Evolutionary conservation across 2,329 filamentous ascomycete genomes (phyloP).

Genomic region (Aspergillus melleus): DNA sequence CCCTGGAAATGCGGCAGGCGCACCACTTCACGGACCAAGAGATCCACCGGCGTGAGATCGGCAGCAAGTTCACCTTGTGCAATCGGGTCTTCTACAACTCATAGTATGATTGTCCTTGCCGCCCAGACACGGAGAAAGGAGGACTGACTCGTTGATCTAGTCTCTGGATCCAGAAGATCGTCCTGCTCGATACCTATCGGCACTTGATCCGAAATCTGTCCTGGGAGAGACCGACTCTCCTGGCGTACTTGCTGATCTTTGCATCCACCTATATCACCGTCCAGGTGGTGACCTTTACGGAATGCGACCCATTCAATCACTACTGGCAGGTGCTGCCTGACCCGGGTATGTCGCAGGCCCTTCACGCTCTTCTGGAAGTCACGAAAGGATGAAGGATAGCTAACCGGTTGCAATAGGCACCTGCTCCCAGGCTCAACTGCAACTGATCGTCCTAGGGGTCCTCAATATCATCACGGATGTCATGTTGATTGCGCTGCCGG

Average conservation of each 20-base stretch:
- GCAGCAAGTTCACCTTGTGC: slow-evolving; percentile 1
- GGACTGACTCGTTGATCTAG: not conserved
- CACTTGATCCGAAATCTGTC: slow-evolving; percentile 3
- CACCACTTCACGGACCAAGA: slow-evolving; percentile 2
- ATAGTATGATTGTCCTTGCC: not conserved
- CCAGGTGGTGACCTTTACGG: slow-evolving; percentile 3
- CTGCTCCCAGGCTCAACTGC: slow-evolving; percentile 1
- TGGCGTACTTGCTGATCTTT: not conserved
- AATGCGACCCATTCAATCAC: slow-evolving; percentile 7
- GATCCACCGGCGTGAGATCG: slow-evolving; percentile 1
- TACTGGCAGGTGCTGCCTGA: slow-evolving; percentile 5
- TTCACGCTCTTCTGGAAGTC: not conserved
- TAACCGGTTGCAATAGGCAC: not conserved
- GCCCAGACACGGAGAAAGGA: not conserved
- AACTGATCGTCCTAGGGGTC: slow-evolving; percentile 1
- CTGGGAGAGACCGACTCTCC: slow-evolving; percentile 1
- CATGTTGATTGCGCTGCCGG: slow-evolving; percentile 2
- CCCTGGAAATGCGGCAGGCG: not conserved
- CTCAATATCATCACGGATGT: slow-evolving; percentile 3
- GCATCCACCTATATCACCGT: not conserved
- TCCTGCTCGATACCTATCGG: slow-evolving; percentile 4
- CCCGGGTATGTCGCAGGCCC: not conserved
- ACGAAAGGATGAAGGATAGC: not conserved
- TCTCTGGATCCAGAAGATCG: slow-evolving; percentile 6
- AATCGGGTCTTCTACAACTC: slow-evolving; percentile 6